These are phyloP conservation scores for Pyracantha coccinea DNA, from an alignment of 331 rosid species.

Conservation along the genomic window DNA sequence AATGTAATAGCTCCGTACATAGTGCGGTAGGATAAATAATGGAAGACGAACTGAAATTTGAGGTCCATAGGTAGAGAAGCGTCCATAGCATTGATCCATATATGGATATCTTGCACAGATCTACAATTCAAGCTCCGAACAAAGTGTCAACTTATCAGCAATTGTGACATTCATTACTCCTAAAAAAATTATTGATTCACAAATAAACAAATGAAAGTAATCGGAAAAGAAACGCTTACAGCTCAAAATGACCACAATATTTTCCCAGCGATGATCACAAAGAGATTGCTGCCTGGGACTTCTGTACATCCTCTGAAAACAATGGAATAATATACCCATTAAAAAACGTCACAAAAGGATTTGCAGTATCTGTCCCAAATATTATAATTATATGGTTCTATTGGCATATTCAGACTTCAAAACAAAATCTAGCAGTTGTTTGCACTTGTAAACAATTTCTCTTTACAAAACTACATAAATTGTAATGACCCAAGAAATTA, in stretches of 20 bases:
- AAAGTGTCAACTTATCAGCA: constrained; percentile 4
- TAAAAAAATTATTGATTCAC: background rate
- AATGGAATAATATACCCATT: too few relatives aligned
- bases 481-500: too few relatives aligned
- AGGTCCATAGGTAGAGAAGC: constrained; percentile 71
- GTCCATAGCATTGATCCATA: constrained; percentile 65
- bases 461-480: too few relatives aligned
- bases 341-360: too few relatives aligned
- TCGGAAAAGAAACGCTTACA: constrained; percentile 28
- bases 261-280: constrained; percentile 47
- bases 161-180: background rate
- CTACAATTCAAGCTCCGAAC: constrained; percentile 27
- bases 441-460: too few relatives aligned
- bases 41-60: constrained; percentile 59
- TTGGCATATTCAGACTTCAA: too few relatives aligned
- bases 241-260: constrained; percentile 47
- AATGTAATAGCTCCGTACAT: background rate
- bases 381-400: too few relatives aligned
- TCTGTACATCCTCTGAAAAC: constrained; percentile 29
- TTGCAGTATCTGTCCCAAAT: too few relatives aligned
- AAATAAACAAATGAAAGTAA: background rate
- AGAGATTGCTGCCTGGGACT: constrained; percentile 46
- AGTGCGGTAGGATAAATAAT: constrained; percentile 14
- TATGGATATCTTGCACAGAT: constrained; percentile 62
- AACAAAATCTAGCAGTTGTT: too few relatives aligned